Base-by-base conservation (phyloP, 805 yeast species). In the Kuraishia ogatae region DNA sequence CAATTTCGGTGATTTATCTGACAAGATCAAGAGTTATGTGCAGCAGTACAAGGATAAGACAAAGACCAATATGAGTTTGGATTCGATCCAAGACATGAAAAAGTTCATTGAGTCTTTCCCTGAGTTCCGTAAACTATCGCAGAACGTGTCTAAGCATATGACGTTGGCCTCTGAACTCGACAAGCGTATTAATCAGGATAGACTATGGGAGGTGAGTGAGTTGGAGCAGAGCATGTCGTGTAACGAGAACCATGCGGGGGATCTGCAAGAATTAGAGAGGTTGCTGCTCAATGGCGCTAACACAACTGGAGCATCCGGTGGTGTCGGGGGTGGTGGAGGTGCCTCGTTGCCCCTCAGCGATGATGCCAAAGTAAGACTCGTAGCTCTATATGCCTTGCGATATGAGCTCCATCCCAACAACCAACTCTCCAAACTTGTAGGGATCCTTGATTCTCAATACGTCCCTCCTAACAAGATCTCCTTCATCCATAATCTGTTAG, bases 1-100 rank as follows among this genome's bases (percentile, higher is more conserved):
- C 61, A 94, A 94, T 69, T 96, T 92, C 72, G 99, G 98, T 35
- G 98, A 94, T 66, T 74, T 94, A 54, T 94, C 97, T 48, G 97
- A 91, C 47, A 81, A 83, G 60, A 86, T 94, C 64, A 92, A 89
- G 63, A 84, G 80, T 55, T 89, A 89, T 64, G 97, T 94, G 35
- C 85, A 84, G 54, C 84, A 82, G 50, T 94, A 91, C 69, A 93
- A 90, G 64, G 67, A 75, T 21, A 88, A 87, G 64, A 88, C 97
- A 1, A 87, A 91, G 62, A 80, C 85, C 21, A 82, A 84, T 53
- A 26, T 48, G 22, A 82, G 82, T 51, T 78, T 93, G 58, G 84
- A 84, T 59, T 84, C 94, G 43, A 82, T 94, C 50, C 83, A 88
- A 20, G 99, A 94, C 64, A 87, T 94, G 82, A 94, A 93, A 68